These are phyloP conservation scores for Macrolepiota dolichaula DNA, from an alignment of 768 basidiomycete species.

Conservation along the genomic window DNA sequence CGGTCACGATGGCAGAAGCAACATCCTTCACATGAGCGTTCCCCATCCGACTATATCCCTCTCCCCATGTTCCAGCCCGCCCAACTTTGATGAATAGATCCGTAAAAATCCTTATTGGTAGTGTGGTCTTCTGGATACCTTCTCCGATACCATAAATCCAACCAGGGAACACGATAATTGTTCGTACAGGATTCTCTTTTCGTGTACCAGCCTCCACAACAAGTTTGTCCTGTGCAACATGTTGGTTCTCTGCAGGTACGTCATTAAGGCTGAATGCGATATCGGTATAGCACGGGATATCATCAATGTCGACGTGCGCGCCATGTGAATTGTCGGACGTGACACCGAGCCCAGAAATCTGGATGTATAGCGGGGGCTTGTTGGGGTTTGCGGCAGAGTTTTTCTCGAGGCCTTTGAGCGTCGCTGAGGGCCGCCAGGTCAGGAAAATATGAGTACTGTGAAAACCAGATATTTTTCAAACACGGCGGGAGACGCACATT, in stretches of 20 bases:
- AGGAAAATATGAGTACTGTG: neutral
- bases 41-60: slow-evolving; percentile 33
- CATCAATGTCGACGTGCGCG: slow-evolving; percentile 25
- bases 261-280: slow-evolving; percentile 29
- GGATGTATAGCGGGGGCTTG: slow-evolving; percentile 39
- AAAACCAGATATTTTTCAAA: no score
- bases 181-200: slow-evolving; percentile 36
- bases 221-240: slow-evolving; percentile 22
- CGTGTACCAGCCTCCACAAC: slow-evolving; percentile 39
- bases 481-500: neutral
- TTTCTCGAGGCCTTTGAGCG: slow-evolving; percentile 34
- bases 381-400: slow-evolving; percentile 30
- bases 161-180: slow-evolving; percentile 38
- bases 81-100: slow-evolving; percentile 27
- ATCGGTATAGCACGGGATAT: slow-evolving; percentile 33
- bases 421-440: slow-evolving; percentile 21
- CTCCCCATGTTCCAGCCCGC: slow-evolving; percentile 40
- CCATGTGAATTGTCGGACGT: slow-evolving; percentile 37
- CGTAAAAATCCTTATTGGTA: slow-evolving; percentile 34
- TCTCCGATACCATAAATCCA: slow-evolving; percentile 42
- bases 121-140: slow-evolving; percentile 35
- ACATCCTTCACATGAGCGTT: slow-evolving; percentile 40
- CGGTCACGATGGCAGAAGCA: slow-evolving; percentile 27
- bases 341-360: slow-evolving; percentile 39
- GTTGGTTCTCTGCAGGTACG: slow-evolving; percentile 19